Evolutionary conservation across 108 stramenopile genomes (phyloP).

Genomic region (Phaeodactylum tricornutum): DNA sequence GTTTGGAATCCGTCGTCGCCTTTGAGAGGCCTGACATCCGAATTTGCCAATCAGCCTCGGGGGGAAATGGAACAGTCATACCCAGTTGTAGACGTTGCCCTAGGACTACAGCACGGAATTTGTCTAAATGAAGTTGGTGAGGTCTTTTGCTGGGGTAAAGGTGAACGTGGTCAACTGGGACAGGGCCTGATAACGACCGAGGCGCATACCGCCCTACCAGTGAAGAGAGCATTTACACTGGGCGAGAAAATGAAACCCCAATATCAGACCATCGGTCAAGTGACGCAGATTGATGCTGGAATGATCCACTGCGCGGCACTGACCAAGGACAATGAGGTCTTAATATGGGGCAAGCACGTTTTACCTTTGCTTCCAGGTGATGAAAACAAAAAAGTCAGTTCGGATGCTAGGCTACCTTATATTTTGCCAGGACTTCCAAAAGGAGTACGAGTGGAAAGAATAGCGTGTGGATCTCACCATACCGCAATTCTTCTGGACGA

Average conservation of each 20-base stretch:
- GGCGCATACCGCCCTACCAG: conserved; percentile 13
- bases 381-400: conserved; percentile 3
- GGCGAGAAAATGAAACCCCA: conserved; percentile 10
- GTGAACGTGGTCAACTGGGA: conserved; percentile 77
- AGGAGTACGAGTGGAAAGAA: conserved; percentile 23
- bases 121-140: conserved; percentile 61
- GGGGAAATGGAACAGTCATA: not conserved
- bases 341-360: conserved; percentile 76
- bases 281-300: conserved; percentile 48
- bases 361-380: conserved; percentile 4
- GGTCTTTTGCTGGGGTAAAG: conserved; percentile 84
- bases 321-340: conserved; percentile 55
- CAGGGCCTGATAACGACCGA: conserved; percentile 21
- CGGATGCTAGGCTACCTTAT: conserved; percentile 45
- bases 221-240: conserved; percentile 19
- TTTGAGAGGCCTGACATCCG: conserved; percentile 5
- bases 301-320: conserved; percentile 64
- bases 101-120: conserved; percentile 85
- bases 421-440: conserved; percentile 47
- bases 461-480: conserved; percentile 80
- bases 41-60: not conserved
- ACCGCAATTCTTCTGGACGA: conserved; percentile 74
- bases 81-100: conserved; percentile 56
- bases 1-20: conserved; percentile 61
- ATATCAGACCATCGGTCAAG: conserved; percentile 15